Conservation (phyloP, 129 eudicot genomes). For the Artemisia annua region DNA sequence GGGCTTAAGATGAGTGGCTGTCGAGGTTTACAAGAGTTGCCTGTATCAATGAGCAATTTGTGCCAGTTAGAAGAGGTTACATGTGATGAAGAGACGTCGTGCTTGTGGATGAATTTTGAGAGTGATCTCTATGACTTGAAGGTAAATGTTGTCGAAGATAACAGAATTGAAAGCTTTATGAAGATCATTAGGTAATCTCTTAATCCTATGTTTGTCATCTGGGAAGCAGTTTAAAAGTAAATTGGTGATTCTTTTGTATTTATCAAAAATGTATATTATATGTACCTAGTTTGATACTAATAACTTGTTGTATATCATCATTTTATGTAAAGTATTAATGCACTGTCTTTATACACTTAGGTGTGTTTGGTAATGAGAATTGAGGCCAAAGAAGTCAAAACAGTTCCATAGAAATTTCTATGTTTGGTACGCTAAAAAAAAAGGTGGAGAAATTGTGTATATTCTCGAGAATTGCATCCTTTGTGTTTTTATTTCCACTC, state of each 20-base stretch:
- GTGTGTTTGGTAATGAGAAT: no score
- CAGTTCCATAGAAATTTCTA: no score
- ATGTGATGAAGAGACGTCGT: conserved; percentile 44
- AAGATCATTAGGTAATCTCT: conserved; percentile 28
- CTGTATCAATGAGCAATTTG: conserved; percentile 24
- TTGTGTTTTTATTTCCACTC: no score
- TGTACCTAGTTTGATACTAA: background rate
- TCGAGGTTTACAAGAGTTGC: conserved; percentile 30
- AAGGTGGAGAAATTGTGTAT: no score
- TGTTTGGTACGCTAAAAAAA: no score
- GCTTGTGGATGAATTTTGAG: conserved; percentile 31
- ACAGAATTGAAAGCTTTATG: conserved; percentile 28
- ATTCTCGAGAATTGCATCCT: no score
- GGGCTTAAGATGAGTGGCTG: conserved; percentile 36
- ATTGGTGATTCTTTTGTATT: background rate
- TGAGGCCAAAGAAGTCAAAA: no score
- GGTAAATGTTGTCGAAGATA: conserved; percentile 33
- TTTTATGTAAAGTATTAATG: background rate
- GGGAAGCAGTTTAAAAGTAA: background rate
- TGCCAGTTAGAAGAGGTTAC: conserved; percentile 26
- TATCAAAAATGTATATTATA: background rate
- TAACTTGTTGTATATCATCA: background rate
- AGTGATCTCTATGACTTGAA: conserved; percentile 17
- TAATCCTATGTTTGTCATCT: background rate
- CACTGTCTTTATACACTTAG: no score